These are phyloP conservation scores for Blastobotrys americana DNA, from an alignment of 805 yeast genomes.

Conservation along the genomic window DNA sequence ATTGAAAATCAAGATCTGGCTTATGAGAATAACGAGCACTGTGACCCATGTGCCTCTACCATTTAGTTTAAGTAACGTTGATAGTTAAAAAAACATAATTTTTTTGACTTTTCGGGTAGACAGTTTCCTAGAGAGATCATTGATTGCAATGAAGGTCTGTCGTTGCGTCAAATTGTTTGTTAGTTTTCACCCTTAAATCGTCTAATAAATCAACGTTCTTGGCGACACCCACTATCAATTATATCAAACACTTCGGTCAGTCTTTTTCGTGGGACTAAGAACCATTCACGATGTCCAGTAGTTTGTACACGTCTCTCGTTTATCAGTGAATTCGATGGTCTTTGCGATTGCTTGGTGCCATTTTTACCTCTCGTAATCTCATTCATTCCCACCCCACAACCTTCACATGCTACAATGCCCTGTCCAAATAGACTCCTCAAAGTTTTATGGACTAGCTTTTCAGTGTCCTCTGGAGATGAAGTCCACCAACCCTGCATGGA, in stretches of 20 bases:
- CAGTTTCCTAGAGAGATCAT: too few relatives aligned
- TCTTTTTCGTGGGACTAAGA: conserved; percentile 13
- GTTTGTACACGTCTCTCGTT: conserved; percentile 1
- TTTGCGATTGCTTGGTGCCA: not conserved
- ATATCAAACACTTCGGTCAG: conserved; percentile 6
- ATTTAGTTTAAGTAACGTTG: too few relatives aligned
- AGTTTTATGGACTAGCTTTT: conserved; percentile 18
- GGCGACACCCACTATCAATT: conserved; percentile 9
- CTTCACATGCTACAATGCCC: conserved; percentile 26
- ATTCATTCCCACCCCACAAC: conserved; percentile 17
- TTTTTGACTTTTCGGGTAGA: too few relatives aligned
- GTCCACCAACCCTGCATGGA: conserved; percentile 24
- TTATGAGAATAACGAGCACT: too few relatives aligned
- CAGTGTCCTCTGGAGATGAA: conserved; percentile 17
- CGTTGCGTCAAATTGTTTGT: too few relatives aligned
- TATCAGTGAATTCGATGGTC: too few relatives aligned
- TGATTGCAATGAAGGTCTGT: too few relatives aligned
- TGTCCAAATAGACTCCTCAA: conserved; percentile 22
- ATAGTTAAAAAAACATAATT: too few relatives aligned
- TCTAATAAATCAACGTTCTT: too few relatives aligned
- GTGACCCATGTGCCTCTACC: too few relatives aligned
- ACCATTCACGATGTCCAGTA: conserved; percentile 26
- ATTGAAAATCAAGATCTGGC: too few relatives aligned
- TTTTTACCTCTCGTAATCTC: not conserved
- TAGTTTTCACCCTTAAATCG: too few relatives aligned